Conservation (phyloP, 139 green algal species). For the Mesotaenium endlicherianum region DNA sequence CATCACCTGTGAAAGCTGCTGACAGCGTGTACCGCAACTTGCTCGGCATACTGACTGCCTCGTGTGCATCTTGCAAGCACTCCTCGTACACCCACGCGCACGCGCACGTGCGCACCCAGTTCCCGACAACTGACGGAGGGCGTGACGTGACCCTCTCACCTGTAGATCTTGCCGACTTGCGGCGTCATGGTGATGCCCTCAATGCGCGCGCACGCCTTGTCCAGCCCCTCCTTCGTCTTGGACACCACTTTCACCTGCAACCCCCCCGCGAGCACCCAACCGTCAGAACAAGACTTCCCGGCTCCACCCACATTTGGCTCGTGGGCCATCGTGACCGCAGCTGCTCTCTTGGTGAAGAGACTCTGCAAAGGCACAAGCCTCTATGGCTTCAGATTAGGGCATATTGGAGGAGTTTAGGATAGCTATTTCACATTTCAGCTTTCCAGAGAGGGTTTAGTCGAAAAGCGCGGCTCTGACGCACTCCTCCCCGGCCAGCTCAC, state of each 20-base stretch:
- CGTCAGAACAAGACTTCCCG: neutral
- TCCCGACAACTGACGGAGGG: neutral
- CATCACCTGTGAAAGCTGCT: conserved; percentile 30
- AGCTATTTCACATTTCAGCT: no score
- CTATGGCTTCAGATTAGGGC: no score
- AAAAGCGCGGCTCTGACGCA: no score
- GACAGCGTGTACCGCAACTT: conserved; percentile 35
- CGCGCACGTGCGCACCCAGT: neutral
- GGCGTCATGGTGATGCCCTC: conserved; percentile 48
- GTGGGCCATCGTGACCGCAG: no score
- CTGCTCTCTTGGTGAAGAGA: no score
- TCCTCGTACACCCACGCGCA: neutral
- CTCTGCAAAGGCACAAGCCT: no score
- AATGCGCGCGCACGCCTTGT: conserved; percentile 36
- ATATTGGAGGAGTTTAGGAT: no score
- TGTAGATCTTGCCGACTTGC: conserved; percentile 56
- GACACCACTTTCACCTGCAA: conserved; percentile 21
- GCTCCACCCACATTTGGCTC: neutral
- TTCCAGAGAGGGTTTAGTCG: no score
- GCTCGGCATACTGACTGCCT: neutral
- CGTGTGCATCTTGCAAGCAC: neutral
- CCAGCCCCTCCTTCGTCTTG: neutral
- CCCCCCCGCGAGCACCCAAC: neutral
- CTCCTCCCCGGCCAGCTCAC: no score
- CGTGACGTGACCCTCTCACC: neutral